Percentiles rank a stretch among this genome's conserved stretches.
Conservation (phyloP, 352 stramenopile genomes). For the Pythium sp. region DNA sequence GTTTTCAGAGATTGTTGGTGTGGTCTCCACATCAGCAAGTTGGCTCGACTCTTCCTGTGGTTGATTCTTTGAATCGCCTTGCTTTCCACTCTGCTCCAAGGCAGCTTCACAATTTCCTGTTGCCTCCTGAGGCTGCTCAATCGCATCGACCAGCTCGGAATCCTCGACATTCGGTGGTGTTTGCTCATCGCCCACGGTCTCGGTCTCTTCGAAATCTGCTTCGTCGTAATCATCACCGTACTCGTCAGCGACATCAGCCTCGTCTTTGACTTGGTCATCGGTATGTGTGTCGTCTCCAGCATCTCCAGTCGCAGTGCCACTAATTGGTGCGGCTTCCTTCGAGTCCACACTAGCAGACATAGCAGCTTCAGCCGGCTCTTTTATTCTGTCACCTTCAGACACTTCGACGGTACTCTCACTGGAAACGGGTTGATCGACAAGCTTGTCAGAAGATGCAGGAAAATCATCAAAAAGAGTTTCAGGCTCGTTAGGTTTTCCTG, state of each 20-base stretch:
- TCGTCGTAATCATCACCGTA: slow-evolving; percentile 16
- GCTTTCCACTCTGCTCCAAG: not conserved
- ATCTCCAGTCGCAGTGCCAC: too few species aligned
- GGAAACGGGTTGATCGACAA: too few species aligned
- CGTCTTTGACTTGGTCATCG: not conserved
- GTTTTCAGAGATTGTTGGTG: not conserved
- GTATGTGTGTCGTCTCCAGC: too few species aligned
- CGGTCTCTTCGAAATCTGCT: slow-evolving; percentile 11
- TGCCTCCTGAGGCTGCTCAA: not conserved
- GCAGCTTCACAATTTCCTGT: not conserved
- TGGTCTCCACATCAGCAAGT: not conserved
- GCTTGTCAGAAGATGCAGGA: too few species aligned
- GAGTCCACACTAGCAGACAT: too few species aligned
- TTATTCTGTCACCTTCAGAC: too few species aligned
- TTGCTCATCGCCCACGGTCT: not conserved
- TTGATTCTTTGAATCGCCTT: not conserved
- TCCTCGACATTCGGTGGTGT: not conserved
- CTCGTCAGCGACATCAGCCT: not conserved
- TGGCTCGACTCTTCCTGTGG: not conserved
- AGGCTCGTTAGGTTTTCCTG: too few species aligned
- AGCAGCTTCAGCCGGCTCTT: too few species aligned
- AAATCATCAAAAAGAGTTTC: too few species aligned
- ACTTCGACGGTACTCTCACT: too few species aligned
- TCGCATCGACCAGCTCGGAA: not conserved
- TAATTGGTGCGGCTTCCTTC: too few species aligned